Conservation (phyloP, 169 alveolate genomes). For the Perkinsus chesapeaki region DNA sequence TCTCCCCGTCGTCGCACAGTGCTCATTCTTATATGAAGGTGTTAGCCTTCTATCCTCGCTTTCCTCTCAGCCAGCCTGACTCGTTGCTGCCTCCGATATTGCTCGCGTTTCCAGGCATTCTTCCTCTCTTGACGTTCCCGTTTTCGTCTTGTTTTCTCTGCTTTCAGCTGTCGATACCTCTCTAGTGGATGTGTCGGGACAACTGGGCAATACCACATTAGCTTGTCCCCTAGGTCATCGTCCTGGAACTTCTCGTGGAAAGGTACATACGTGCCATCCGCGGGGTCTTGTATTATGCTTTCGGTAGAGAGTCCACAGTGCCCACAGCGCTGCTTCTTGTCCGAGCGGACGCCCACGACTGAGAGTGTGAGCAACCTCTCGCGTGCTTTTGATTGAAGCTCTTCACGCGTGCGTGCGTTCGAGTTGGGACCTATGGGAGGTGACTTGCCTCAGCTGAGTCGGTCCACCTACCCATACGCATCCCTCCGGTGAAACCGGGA, state of each 20-base stretch:
- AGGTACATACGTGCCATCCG: not conserved
- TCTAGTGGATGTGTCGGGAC: not conserved
- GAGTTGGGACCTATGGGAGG: no score
- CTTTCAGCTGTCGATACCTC: not conserved
- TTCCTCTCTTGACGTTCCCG: not conserved
- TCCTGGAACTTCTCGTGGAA: not conserved
- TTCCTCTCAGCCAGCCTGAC: not conserved
- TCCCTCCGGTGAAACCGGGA: no score
- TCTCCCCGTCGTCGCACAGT: no score
- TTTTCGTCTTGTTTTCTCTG: not conserved
- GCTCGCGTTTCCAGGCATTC: not conserved
- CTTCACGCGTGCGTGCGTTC: not conserved
- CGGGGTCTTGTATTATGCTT: not conserved
- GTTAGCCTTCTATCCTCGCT: not conserved
- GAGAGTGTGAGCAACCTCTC: not conserved
- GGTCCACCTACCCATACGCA: no score
- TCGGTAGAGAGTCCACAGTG: not conserved
- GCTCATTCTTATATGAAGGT: not conserved
- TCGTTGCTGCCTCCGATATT: not conserved
- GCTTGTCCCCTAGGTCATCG: not conserved
- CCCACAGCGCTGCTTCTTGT: not conserved
- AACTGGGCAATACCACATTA: not conserved
- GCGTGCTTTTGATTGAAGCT: not conserved
- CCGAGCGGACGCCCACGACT: not conserved
- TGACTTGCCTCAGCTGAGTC: no score